Conservation (phyloP, 139 green algal genomes). For the Monoraphidium neglectum region DNA sequence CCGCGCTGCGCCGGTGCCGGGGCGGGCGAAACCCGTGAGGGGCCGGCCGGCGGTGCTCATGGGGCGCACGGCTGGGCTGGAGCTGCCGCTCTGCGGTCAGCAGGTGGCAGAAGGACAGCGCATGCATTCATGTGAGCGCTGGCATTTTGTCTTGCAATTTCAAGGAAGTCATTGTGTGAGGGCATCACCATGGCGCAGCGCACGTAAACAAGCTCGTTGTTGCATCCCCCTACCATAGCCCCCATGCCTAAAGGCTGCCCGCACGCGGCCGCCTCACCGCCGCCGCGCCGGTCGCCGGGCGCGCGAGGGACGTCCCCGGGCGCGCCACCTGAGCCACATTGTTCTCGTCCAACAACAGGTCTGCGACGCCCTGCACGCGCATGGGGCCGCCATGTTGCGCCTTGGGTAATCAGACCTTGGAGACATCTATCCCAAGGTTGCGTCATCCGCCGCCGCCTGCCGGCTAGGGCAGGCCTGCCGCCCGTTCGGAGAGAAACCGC, state of each 20-base stretch:
- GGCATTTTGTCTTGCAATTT: too few relatives aligned
- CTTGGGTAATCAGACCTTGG: background rate
- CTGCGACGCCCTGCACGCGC: constrained; percentile 58
- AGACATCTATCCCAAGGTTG: background rate
- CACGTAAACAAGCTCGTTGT: too few relatives aligned
- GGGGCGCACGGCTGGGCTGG: constrained; percentile 57
- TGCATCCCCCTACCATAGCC: too few relatives aligned
- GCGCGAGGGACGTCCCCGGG: constrained; percentile 65
- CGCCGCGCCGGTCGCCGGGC: constrained; percentile 47
- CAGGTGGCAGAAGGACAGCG: too few relatives aligned
- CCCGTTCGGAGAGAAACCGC: background rate
- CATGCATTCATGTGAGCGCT: too few relatives aligned
- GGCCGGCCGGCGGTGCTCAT: constrained; percentile 62
- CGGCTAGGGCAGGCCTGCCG: background rate
- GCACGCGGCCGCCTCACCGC: too few relatives aligned
- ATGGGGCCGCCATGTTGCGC: background rate
- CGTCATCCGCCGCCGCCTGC: background rate
- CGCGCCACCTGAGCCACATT: constrained; percentile 57
- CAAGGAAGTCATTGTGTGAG: too few relatives aligned
- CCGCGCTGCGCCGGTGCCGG: constrained; percentile 44
- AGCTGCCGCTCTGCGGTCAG: background rate
- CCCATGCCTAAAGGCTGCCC: too few relatives aligned
- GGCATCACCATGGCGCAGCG: too few relatives aligned
- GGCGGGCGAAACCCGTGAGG: constrained; percentile 72
- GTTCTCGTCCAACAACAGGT: constrained; percentile 77